Evolutionary conservation across 805 yeast species (phyloP).

Genomic region (Wickerhamomyces bovis): DNA sequence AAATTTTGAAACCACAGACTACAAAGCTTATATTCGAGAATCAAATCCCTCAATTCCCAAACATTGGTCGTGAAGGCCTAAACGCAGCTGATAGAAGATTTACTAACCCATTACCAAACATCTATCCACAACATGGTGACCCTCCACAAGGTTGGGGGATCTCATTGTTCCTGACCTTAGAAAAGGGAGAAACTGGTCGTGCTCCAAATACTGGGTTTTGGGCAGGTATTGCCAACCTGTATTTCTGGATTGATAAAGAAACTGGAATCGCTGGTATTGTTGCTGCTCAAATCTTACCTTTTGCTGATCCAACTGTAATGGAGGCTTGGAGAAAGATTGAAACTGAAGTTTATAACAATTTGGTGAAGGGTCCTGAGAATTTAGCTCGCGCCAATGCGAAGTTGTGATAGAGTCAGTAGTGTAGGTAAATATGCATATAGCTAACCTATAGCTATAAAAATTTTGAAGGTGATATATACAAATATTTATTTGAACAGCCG

Average conservation of each 20-base stretch:
- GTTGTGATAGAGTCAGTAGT: neutral
- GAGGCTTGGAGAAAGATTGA: constrained; percentile 18
- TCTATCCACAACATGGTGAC: constrained; percentile 21
- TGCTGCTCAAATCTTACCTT: constrained; percentile 35
- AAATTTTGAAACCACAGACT: constrained; percentile 26
- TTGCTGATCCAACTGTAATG: constrained; percentile 20
- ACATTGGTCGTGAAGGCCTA: constrained; percentile 9
- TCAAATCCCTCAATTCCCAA: neutral
- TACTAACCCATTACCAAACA: constrained; percentile 12
- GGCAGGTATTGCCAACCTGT: constrained; percentile 36
- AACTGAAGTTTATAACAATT: constrained; percentile 8
- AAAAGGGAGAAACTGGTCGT: constrained; percentile 31
- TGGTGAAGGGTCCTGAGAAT: neutral
- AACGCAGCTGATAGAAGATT: constrained; percentile 8
- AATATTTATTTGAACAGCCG: too few species aligned
- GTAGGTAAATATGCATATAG: too few species aligned
- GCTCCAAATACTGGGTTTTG: constrained; percentile 32
- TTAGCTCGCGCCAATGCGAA: neutral
- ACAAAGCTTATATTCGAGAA: constrained; percentile 22
- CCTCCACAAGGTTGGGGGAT: constrained; percentile 29
- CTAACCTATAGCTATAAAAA: too few species aligned
- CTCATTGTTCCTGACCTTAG: constrained; percentile 24
- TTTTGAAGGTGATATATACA: too few species aligned
- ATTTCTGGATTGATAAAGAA: constrained; percentile 35
- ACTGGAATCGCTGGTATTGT: constrained; percentile 35